Base-by-base conservation (phyloP, 163 green algal species). In the Scenedesmus sp. region DNA sequence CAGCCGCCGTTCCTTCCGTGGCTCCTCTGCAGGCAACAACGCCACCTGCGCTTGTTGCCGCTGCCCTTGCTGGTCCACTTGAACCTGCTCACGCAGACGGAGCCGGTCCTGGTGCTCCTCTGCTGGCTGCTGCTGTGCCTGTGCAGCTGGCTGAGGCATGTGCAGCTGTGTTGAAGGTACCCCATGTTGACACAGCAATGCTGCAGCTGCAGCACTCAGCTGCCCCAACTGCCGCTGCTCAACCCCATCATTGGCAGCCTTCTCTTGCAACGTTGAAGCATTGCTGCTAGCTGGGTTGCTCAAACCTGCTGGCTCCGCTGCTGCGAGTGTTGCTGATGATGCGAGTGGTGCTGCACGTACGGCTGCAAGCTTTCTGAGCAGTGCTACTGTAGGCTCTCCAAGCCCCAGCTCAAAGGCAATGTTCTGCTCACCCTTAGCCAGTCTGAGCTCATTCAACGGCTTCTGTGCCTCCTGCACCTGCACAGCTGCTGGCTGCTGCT, bases 151-250 rank as follows among this genome's bases (percentile, higher is more conserved):
- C 56, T 70, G 20, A n/a, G 3, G 56, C 56, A 70, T n/a, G 7
- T 3, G 1, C 22, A 70, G 56, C 56, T n/a, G 20, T 33, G 22
- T 2, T 2, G 56, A n/a, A 70, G 56, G 56, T 30, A 76, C 65
- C 65, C 65, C 65, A 76, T 76, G 65, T 30, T 76, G 65, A 37
- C 30, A 24, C 65, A 76, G 65, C 65, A 76, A 30, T 20, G 65
- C 30, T 40, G 65, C 65, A 16, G 30, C 65, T 22, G 65, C 65
- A 76, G 15, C 40, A 18, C 30, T 76, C 30, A 76, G 65, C 65
- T 76, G 65, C 65, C 40, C 18, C 72, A 81, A 20, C 37, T 81
- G 72, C 35, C 49, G 72, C 80, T 86, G 80, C 80, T 86, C 30
- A 72, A 30, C 80, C 1, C 43, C 42, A n/a, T 0, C 80, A 30